phyloP scores from a whole-genome alignment of 2,329 filamentous ascomycete genomes.

The Diaporthe vexans region DNA sequence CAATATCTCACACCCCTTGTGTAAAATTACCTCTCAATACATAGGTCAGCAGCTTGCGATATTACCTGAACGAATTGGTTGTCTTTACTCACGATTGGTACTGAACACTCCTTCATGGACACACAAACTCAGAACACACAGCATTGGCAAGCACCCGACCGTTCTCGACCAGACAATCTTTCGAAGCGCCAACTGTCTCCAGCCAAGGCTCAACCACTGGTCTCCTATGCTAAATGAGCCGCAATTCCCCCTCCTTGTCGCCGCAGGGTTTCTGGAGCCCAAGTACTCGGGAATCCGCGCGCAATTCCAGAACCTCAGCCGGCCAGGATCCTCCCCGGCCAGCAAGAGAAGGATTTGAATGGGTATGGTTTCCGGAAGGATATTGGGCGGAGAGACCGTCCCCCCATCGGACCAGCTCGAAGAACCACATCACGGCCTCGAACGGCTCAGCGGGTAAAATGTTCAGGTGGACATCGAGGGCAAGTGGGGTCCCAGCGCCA shows the following conservation, averaged over 20 bases:
- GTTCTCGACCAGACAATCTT: not conserved
- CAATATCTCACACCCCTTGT: not conserved
- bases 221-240: slow-evolving; percentile 27
- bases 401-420: slow-evolving; percentile 14
- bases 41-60: not conserved
- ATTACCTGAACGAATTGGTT: too few relatives aligned
- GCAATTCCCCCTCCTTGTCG: slow-evolving; percentile 41
- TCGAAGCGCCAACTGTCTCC: not conserved
- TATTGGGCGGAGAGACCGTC: slow-evolving; percentile 72
- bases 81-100: too few relatives aligned
- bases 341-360: slow-evolving; percentile 68
- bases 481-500: not conserved
- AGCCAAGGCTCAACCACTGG: too few relatives aligned
- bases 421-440: not conserved
- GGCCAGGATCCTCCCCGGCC: slow-evolving; percentile 67
- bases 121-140: not conserved
- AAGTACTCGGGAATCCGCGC: slow-evolving; percentile 6
- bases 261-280: slow-evolving; percentile 26
- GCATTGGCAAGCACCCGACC: not conserved
- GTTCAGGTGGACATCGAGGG: slow-evolving; percentile 35
- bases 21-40: not conserved
- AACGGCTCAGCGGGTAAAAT: slow-evolving; percentile 57
- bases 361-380: slow-evolving; percentile 74
- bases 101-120: too few relatives aligned
- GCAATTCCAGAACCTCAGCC: slow-evolving; percentile 6